Evolutionary conservation across 2,329 filamentous ascomycete species (phyloP).

Genomic region (Chrysosporium keratinophilum): DNA sequence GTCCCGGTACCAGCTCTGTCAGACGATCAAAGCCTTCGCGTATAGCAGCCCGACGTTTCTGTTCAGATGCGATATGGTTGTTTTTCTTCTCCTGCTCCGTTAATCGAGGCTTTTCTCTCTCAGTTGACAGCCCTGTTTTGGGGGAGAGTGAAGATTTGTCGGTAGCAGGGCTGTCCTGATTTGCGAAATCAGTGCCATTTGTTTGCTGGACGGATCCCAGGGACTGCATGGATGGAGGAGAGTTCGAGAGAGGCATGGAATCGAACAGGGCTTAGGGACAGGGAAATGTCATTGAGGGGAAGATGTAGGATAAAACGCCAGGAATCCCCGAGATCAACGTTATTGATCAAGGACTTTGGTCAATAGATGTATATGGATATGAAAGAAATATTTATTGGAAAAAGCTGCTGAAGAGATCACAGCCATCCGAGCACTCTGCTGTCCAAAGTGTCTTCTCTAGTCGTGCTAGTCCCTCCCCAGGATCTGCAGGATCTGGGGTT

Average conservation of each 20-base stretch:
- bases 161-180: not conserved
- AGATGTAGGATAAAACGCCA: not conserved
- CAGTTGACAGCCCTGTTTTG: not conserved
- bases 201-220: not conserved
- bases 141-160: slow-evolving; percentile 11
- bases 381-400: not conserved
- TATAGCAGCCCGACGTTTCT: slow-evolving; percentile 61
- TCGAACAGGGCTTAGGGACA: not conserved
- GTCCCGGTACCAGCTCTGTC: slow-evolving; percentile 66
- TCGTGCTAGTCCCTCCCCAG: not conserved
- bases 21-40: slow-evolving; percentile 74
- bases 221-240: slow-evolving; percentile 9
- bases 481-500: not conserved
- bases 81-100: slow-evolving; percentile 62
- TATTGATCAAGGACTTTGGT: not conserved
- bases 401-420: not conserved
- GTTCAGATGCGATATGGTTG: slow-evolving; percentile 59
- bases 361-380: not conserved
- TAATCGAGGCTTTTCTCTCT: slow-evolving; percentile 27
- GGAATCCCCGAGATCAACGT: not conserved
- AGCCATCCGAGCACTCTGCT: not conserved
- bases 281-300: not conserved
- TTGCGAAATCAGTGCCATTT: not conserved
- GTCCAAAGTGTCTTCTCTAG: not conserved
- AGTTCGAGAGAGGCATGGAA: slow-evolving; percentile 7